A percentile compares a stretch with the other conserved stretches of the same genome.
Conservation (phyloP, 2,329 filamentous ascomycete genomes). For the Botrytis paeoniae region DNA sequence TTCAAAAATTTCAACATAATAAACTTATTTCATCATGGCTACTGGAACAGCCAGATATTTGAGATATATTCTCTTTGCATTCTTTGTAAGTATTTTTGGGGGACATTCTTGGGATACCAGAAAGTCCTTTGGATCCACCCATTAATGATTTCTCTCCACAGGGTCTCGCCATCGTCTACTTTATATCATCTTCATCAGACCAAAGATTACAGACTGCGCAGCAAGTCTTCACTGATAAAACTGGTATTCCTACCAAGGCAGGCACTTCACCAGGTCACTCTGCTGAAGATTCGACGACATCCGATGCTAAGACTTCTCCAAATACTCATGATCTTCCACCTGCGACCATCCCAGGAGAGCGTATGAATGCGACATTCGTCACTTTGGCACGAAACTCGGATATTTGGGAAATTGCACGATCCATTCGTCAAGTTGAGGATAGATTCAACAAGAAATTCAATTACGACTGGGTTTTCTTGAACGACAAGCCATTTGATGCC, state of each 20-base stretch:
- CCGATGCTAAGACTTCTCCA: conserved; percentile 28
- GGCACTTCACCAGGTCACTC: conserved; percentile 27
- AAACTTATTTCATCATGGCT: conserved; percentile 31
- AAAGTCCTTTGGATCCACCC: not conserved
- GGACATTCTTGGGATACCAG: not conserved
- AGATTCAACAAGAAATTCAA: conserved; percentile 96
- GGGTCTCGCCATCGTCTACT: conserved; percentile 74
- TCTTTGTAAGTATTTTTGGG: conserved; percentile 62
- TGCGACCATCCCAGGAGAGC: conserved; percentile 59
- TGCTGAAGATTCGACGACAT: conserved; percentile 23
- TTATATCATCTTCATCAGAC: conserved; percentile 65
- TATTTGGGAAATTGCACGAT: conserved; percentile 94
- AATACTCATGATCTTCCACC: conserved; percentile 39
- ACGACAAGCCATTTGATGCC: conserved; percentile 90
- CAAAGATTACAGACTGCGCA: conserved; percentile 39
- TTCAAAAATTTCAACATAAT: not conserved
- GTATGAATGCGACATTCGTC: conserved; percentile 97
- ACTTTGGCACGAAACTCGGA: conserved; percentile 91
- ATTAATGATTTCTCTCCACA: conserved; percentile 32
- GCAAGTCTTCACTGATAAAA: conserved; percentile 29
- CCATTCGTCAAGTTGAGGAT: conserved; percentile 94
- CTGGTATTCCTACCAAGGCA: conserved; percentile 31
- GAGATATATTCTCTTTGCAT: conserved; percentile 75
- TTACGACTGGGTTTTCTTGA: conserved; percentile 99
- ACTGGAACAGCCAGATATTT: conserved; percentile 58